Base-by-base conservation (phyloP, 352 stramenopile genomes). In the Aphanomyces astaci region DNA sequence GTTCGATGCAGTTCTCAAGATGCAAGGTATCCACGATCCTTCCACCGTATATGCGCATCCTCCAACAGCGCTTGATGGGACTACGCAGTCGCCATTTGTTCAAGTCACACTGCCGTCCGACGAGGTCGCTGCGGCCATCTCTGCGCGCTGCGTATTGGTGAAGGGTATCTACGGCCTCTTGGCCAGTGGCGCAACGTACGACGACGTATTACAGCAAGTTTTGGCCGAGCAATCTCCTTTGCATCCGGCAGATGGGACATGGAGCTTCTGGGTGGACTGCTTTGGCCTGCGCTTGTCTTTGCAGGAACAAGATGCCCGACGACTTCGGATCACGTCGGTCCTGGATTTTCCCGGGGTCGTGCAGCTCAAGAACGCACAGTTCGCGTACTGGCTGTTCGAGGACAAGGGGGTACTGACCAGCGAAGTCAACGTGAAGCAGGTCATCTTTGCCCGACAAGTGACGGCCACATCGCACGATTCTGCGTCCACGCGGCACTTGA, bases 401-500 rank as follows among this genome's bases (percentile, higher is more conserved):
- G 72, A 76, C 22, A 73, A 70, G 28, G 70, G 71, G 22, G 46
- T 67, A 24, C 49, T 71, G 22, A 31, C 43, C 17, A 24, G 10
- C 43, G 62, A 22, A 10, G 3, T 57, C 27, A 25, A 22, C 40
- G 28, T 70, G 0, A 24, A 67, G 15, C 54, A 19, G 7, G 48
- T 71, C 46, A 64, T 36, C 40, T 53, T 71, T 43, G 54, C 51
- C 10, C 51, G 51, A 7, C 24, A 57, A 60, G 36, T 78, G 65
- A 39, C 52, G 25, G 72, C 13, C 54, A 55, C 36, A 45, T 72
- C 40, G 60, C 68, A 52, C 48, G 64, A 33, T 13, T 27, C 27
- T 19, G 36, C 71, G 54, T n/a, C n/a, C n/a, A 68, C 73, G 54
- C 75, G 80, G 45, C 64, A 74, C 46, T 67, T 78, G 15, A 59